Base-by-base conservation (phyloP, 495 filamentous ascomycete species). In the Neurospora sp. region DNA sequence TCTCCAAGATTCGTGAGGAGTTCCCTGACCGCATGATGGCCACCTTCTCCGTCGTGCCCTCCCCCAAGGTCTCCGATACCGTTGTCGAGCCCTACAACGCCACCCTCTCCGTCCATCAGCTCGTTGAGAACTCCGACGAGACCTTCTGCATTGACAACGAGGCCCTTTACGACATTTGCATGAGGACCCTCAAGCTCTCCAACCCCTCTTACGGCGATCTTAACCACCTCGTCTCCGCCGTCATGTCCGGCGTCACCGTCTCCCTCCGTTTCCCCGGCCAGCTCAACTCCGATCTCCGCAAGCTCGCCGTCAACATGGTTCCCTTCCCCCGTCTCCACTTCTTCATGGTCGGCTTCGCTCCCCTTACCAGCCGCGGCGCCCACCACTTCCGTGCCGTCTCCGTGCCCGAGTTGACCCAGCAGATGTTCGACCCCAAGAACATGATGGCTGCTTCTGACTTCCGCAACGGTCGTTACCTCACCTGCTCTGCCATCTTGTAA, bases 81-180 rank as follows among this genome's bases (percentile, higher is more conserved):
- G 96, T 99, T 79, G 96, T 99, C 82, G 96, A 99, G 89, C 96
- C 96, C 74, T 99, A 99, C 91, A 99, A 99, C 85, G 96, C 96
- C 80, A 99, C 96, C 78, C 92, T 99, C 75, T 99, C 96, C 79
- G 89, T 99, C 75, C 96, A 99, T 87, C 96, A 99, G 89, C 90
- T 99, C 76, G 96, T 99, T 82, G 96, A 99, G 91, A 97, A 99
- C 91, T 98, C 96, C 69, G 96, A 99, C 82, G 96, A 98, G 93
- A 99, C 96, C 83, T 99, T 99, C 92, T 99, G 96, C 89, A 99
- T 99, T 83, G 96, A 99, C 83, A 99, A 99, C 88, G 96, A 99
- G 91, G 96, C 96, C 84, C 90, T 99, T 77, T 99, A 98, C 88
- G 96, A 98, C 84, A 99, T 99, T 82, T 99, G 96, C 93, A 97